Evolutionary conservation across 495 filamentous ascomycete species (phyloP).

Genomic region (Echria macrotheca): DNA sequence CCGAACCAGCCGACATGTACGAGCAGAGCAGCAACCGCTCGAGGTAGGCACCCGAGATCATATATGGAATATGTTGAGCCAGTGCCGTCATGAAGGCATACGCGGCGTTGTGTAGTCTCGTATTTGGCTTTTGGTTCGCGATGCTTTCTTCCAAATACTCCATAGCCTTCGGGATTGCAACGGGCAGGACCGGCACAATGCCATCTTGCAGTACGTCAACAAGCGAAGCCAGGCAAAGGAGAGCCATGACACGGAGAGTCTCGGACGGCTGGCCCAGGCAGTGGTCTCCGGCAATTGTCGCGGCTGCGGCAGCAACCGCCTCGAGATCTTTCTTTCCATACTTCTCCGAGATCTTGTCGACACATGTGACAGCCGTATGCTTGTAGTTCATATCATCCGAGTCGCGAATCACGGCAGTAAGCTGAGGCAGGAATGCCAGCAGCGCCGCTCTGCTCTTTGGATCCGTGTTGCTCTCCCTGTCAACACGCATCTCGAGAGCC

Average conservation of each 20-base stretch:
- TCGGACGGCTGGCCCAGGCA: conserved; percentile 70
- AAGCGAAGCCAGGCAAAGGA: conserved; percentile 84
- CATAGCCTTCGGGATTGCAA: conserved; percentile 64
- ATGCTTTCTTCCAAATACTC: conserved; percentile 61
- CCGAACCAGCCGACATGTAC: conserved; percentile 58
- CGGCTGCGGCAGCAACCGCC: conserved; percentile 58
- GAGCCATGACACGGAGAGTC: conserved; percentile 67
- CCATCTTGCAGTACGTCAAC: conserved; percentile 79
- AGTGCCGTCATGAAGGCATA: conserved; percentile 73
- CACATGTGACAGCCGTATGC: conserved; percentile 74
- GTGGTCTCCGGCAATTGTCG: conserved; percentile 66
- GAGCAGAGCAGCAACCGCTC: conserved; percentile 63
- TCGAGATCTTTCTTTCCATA: conserved; percentile 82
- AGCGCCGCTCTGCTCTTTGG: conserved; percentile 59
- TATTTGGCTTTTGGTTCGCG: conserved; percentile 43
- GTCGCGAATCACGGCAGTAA: conserved; percentile 66
- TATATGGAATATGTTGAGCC: conserved; percentile 77
- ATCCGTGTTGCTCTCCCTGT: conserved; percentile 60
- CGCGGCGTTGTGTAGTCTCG: conserved; percentile 69
- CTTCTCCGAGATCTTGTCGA: conserved; percentile 83
- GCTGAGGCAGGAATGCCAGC: conserved; percentile 69
- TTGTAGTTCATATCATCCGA: conserved; percentile 67
- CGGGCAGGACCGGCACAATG: conserved; percentile 76
- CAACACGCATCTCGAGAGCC: conserved; percentile 69
- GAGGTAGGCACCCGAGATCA: conserved; percentile 69